These are phyloP conservation scores for Geranomyces variabilis DNA, from an alignment of 192 early-diverging fungal genomes.

Conservation along the genomic window DNA sequence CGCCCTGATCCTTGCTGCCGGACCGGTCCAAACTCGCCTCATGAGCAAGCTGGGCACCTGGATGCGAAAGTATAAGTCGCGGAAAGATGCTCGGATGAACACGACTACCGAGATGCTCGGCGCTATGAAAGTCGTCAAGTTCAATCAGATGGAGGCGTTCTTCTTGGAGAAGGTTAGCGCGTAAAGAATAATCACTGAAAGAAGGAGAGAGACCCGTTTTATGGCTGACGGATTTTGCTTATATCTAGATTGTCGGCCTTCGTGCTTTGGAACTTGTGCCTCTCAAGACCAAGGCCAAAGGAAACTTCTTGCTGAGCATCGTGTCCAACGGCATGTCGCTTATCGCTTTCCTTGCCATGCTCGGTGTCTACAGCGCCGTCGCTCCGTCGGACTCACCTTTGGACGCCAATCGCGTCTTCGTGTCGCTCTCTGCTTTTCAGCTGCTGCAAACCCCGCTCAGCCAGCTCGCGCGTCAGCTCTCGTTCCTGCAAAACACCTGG, in stretches of 20 bases:
- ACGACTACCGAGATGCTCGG: too few species aligned
- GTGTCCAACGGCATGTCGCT: neutral
- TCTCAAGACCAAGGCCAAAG: neutral
- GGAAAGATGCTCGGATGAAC: too few species aligned
- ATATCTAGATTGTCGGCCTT: neutral
- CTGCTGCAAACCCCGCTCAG: neutral
- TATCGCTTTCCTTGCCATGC: neutral
- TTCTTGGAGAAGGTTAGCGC: too few species aligned
- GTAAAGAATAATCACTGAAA: too few species aligned
- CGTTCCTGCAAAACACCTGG: neutral
- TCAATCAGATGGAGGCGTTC: too few species aligned
- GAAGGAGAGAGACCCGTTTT: too few species aligned
- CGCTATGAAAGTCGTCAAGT: too few species aligned
- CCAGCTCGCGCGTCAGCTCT: neutral
- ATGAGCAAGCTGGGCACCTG: too few species aligned
- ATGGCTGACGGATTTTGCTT: too few species aligned
- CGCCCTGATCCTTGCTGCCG: too few species aligned
- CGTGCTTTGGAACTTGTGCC: neutral
- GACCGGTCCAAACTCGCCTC: too few species aligned
- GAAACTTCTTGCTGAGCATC: neutral
- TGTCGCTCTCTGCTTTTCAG: constrained; percentile 4
- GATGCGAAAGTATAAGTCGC: too few species aligned
- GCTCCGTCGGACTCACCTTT: neutral
- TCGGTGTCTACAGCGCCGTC: neutral
- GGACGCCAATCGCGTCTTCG: neutral